Evolutionary conservation across 2,329 filamentous ascomycete genomes (phyloP), one percentile per base, ranked within the genome.

Genomic region (Penicillium concentricum): DNA sequence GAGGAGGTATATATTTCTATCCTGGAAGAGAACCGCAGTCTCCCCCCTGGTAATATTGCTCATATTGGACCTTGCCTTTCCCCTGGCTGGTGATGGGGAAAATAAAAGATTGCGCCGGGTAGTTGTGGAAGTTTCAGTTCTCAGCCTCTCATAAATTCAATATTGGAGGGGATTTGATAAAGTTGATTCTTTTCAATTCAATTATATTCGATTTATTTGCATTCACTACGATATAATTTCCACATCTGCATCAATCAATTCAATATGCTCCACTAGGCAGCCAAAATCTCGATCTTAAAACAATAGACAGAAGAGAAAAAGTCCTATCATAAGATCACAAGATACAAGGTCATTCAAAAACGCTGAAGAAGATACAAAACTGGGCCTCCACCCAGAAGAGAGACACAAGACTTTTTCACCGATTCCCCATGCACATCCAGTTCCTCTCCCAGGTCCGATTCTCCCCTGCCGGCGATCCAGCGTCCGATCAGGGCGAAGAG

Each of bases 21-120:
- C 65, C 57, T 81, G 76, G 67, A 82, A 85, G 42, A 87, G 72
- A 38, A 86, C 79, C 15, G 73, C 62, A 18, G 70, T 65, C 13
- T 56, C 28, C 5, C 10, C 9, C 7, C 6, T 35, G 15, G 8
- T 22, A n/a, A n/a, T n/a, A 30, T 15, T 42, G 51, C 13, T 34
- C 57, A 61, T 61, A 10, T 18, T 35, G 22, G 30, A 16, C 20
- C 9, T 26, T 18, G 3, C 37, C 18, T 34, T n/a, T 13, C 42
- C 38, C 38, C 39, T 59, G 15, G 38, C 47, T 51, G 41, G 12
- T 3, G 35, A 39, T 30, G 34, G 26, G 41, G 24, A 32, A 34
- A 49, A 30, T 16, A 16, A 41, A 26, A 2, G 39, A 20, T 30
- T 20, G 20, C 34, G n/a, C 15, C 51, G 43, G 51, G 51, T 48